Evolutionary conservation across 2,329 filamentous ascomycete species (phyloP), one percentile per base, ranked within the genome.

Genomic region (Penicillium carneum): DNA sequence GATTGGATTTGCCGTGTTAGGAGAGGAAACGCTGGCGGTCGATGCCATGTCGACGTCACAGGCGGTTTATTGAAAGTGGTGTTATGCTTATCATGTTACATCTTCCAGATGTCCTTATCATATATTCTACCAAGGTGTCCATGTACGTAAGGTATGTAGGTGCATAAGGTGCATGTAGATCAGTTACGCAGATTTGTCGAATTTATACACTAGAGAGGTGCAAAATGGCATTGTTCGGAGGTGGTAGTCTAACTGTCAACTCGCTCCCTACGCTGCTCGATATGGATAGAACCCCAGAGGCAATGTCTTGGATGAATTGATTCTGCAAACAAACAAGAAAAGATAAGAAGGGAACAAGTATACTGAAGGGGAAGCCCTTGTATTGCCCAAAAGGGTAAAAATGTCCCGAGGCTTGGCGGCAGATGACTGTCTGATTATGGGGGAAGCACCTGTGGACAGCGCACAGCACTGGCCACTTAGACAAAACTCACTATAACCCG

Each of bases 341-440:
- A 65, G 62, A 66, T 62, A 59, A 63, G 57, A 18, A 16, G 67
- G 56, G 67, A 72, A 59, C 50, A 49, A 31, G 14, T 66, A 47
- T 60, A 74, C 72, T 41, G 60, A 74, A 68, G 41, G 4, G 68
- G 72, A 64, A 69, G 60, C 64, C 48, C 49, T 52, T 41, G 49
- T 46, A 59, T 70, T 74, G 59, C 73, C 71, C 36, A 51, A 70
- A 71, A 63, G 23, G 72, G 74, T 59, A 72, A 75, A 76, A 74
- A 61, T 70, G 63, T 75, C 74, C 74, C 67, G 64, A 43, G 18
- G 47, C 57, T 62, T 63, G 59, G 60, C 62, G 39, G 47, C 49
- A 59, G 41, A 5, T 58, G 56, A 43, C 31, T 26, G 29, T 34
- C 36, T 23, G 18, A 18, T 18, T 48, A 29, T 48, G 41, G 52